These are phyloP conservation scores for Zea mays DNA, from an alignment of 176 grass and related monocot species.

Conservation along the genomic window DNA sequence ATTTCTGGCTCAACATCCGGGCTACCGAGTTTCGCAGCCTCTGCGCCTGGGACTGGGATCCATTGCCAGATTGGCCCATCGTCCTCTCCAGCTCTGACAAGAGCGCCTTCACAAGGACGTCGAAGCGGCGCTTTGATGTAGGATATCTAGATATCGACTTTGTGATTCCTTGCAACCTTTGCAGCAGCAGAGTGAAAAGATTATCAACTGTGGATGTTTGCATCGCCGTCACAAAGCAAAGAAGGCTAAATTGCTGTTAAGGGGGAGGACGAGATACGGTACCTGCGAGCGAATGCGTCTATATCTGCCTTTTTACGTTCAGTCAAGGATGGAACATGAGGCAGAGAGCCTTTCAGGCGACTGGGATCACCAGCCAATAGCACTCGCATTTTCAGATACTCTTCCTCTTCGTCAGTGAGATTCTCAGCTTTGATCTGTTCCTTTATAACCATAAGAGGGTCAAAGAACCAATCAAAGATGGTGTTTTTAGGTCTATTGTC, in stretches of 20 bases:
- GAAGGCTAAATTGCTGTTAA: too few species aligned
- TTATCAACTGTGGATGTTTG: neutral
- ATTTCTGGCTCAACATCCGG: constrained; percentile 73
- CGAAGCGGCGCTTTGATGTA: constrained; percentile 80
- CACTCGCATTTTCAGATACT: constrained; percentile 75
- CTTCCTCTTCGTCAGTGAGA: constrained; percentile 74
- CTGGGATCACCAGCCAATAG: constrained; percentile 62
- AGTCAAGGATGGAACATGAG: constrained; percentile 53
- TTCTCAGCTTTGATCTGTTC: constrained; percentile 91
- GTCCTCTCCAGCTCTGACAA: constrained; percentile 83
- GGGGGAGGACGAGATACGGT: neutral
- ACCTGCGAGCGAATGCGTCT: constrained; percentile 89
- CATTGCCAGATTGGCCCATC: constrained; percentile 43
- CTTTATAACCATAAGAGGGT: constrained; percentile 88
- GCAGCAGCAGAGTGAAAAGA: constrained; percentile 15
- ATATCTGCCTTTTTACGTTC: constrained; percentile 83
- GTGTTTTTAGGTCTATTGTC: constrained; percentile 73
- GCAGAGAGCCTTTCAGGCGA: constrained; percentile 52
- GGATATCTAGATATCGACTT: constrained; percentile 93
- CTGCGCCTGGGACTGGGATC: constrained; percentile 55
- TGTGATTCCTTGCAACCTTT: constrained; percentile 96
- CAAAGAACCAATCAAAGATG: constrained; percentile 93
- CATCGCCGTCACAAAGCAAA: neutral
- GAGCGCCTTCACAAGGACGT: constrained; percentile 65
- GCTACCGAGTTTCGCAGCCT: constrained; percentile 47